Evolutionary conservation across 768 basidiomycete species (phyloP).

Genomic region (Amanita polypyramis): DNA sequence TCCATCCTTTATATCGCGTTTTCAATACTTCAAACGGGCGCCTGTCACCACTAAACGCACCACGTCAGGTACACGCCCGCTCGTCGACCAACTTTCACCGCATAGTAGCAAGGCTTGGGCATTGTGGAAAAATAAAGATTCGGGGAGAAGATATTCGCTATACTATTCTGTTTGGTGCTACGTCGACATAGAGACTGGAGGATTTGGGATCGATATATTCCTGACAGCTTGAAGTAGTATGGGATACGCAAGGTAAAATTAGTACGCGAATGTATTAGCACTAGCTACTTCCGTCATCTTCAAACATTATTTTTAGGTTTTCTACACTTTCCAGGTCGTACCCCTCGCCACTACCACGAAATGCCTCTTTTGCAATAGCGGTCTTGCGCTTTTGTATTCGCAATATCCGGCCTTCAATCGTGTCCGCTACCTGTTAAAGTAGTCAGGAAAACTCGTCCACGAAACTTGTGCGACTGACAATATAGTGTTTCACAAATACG

Average conservation of each 20-base stretch:
- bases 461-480: conserved; percentile 35
- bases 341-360: conserved; percentile 43
- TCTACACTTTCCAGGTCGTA: conserved; percentile 64
- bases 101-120: conserved; percentile 50
- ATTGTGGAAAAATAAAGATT: neutral
- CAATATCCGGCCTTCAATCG: conserved; percentile 72
- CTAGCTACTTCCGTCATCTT: conserved; percentile 22
- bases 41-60: conserved; percentile 24
- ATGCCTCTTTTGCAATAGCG: conserved; percentile 78
- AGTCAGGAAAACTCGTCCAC: neutral
- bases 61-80: conserved; percentile 67
- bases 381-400: conserved; percentile 82
- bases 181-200: neutral
- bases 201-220: neutral
- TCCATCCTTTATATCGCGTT: conserved; percentile 45
- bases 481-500: conserved; percentile 79
- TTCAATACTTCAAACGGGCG: neutral
- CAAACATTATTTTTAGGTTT: conserved; percentile 77
- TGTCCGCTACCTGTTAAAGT: conserved; percentile 45
- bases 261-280: neutral
- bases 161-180: neutral
- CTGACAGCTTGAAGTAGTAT: neutral
- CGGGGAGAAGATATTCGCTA: neutral
- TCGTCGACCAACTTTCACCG: conserved; percentile 52
- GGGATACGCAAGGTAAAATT: neutral